Evolutionary conservation across 1,284 basidiomycete species (phyloP).

Genomic region (Puccinia coronata): DNA sequence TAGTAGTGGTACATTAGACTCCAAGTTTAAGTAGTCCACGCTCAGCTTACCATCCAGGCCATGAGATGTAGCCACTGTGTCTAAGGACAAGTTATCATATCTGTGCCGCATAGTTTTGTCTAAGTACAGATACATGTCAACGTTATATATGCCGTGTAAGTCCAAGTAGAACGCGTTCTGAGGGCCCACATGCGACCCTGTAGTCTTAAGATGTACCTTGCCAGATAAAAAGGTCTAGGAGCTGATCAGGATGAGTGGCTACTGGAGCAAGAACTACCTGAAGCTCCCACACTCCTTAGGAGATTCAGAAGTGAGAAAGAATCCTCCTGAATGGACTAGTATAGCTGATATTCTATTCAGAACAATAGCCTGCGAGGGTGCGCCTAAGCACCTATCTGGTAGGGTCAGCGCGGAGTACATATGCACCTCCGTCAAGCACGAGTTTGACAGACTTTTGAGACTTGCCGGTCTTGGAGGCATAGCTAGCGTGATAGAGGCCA

Average conservation of each 20-base stretch:
- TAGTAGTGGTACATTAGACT: background rate
- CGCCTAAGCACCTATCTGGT: background rate
- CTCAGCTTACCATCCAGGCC: background rate
- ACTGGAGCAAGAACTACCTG: no score
- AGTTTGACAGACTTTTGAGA: no score
- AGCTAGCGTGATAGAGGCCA: no score
- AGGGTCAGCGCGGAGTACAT: background rate
- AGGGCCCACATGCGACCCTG: background rate
- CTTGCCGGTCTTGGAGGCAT: no score
- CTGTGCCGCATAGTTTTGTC: background rate
- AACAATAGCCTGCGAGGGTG: background rate
- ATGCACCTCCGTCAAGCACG: constrained; percentile 3
- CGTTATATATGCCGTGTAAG: background rate
- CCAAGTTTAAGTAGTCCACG: background rate
- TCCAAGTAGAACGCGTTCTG: background rate
- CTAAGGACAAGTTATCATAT: background rate
- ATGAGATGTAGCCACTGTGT: background rate
- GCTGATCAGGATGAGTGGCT: no score
- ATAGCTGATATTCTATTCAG: no score
- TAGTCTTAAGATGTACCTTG: no score
- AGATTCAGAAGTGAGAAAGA: no score
- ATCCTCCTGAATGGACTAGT: no score
- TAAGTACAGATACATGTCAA: background rate
- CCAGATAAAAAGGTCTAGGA: no score
- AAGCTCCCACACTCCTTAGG: no score